Base-by-base conservation (phyloP, 768 basidiomycete species). In the Trametes gibbosa region DNA sequence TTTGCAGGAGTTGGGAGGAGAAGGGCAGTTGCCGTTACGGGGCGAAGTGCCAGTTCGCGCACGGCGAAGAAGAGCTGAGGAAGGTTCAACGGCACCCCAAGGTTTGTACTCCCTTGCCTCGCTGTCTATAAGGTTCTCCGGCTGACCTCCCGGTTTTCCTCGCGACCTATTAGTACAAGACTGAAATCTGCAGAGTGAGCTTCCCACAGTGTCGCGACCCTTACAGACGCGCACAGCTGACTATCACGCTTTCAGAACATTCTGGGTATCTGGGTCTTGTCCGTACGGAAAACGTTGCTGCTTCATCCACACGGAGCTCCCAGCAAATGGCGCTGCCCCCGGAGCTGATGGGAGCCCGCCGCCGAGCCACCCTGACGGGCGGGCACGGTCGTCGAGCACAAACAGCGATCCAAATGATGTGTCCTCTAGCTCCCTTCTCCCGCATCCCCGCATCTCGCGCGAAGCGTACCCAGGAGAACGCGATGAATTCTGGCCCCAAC, bases 191-290 rank as follows among this genome's bases (percentile, higher is more conserved):
- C 72, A 85, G 92, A 77, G 90, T 92, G 67, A 63, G 85, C 74
- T 56, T 47, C 50, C 52, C 58, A 52, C 45, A 49, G 49, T 27
- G 24, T 27, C 16, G 35, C 50, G 50, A 47, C 43, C 41, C 56
- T 39, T 50, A 47, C 9, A 27, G 43, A 48, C 54, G 34, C 25
- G 16, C 16, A 41, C 47, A 17, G 43, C 49, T 48, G 46, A 56
- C 50, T 21, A 41, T 42, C 47, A 27, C 32, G 23, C 39, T 46
- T 45, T 53, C 45, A 92, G 87, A n/a, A 95, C 92, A 8, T 95
- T 95, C 79, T 95, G 92, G 90, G 88, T 94, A 13, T 93, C 92
- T 47, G 92, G 92, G 25, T 92, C 92, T 17, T 95, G 92, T 69
- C 92, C 92, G 0, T 95, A 95, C 64, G 92, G 93, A 53, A 93